Percentiles rank a stretch among this genome's conserved stretches.
Conservation (phyloP, 2,329 filamentous ascomycete species). For the Nothophoma quercina region DNA sequence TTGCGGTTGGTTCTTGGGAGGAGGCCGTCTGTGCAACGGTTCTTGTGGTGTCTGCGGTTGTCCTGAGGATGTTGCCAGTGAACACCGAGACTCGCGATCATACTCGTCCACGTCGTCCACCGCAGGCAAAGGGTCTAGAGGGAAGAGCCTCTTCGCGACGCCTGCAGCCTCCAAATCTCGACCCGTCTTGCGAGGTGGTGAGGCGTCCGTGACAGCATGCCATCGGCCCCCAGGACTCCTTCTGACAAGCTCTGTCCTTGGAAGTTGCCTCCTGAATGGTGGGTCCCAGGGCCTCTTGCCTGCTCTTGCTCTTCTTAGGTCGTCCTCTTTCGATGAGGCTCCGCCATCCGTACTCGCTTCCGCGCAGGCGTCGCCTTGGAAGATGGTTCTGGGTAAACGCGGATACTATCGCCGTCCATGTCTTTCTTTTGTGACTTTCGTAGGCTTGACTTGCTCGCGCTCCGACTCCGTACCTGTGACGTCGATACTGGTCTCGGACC, state of each 20-base stretch:
- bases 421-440: not conserved
- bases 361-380: conserved; percentile 17
- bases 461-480: not conserved
- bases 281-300: conserved; percentile 38
- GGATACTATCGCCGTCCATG: not conserved
- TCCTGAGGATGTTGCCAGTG: not conserved
- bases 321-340: conserved; percentile 2
- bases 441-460: not conserved
- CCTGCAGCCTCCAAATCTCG: conserved; percentile 7
- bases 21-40: not conserved
- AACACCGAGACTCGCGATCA: not conserved
- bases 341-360: conserved; percentile 21
- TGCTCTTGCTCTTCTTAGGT: not conserved
- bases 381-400: not conserved
- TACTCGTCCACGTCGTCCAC: not conserved
- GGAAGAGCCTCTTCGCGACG: conserved; percentile 9
- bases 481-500: not conserved
- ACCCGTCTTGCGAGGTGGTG: conserved; percentile 5
- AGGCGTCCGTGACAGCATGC: conserved; percentile 8
- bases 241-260: not conserved
- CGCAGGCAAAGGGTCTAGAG: conserved; percentile 1
- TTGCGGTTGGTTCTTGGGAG: not conserved
- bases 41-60: not conserved
- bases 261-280: conserved; percentile 28
- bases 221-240: not conserved